Conservation (phyloP, 345 rosid species). For the Sonneratia caseolaris region DNA sequence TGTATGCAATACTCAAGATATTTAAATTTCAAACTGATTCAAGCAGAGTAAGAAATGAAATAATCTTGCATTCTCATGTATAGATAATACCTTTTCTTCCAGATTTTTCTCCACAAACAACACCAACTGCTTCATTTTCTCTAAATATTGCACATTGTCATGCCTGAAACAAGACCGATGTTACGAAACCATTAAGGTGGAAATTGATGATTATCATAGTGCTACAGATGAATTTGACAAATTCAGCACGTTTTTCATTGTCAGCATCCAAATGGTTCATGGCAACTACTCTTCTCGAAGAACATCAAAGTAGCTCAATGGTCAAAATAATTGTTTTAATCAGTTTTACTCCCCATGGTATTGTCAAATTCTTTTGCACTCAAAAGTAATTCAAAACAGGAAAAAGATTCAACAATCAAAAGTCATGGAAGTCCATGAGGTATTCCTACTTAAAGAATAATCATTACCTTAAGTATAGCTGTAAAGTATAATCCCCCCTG, state of each 20-base stretch:
- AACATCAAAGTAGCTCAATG: background rate
- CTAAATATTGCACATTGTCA: slow-evolving; percentile 74
- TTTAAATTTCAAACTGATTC: background rate
- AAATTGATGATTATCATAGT: background rate
- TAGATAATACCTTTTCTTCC: slow-evolving; percentile 57
- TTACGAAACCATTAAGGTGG: slow-evolving; percentile 3
- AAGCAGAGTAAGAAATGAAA: background rate
- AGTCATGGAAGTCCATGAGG: background rate
- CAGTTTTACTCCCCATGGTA: background rate
- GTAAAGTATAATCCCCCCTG: slow-evolving; percentile 85
- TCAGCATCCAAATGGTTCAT: background rate
- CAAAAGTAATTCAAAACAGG: background rate
- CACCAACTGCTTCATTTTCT: slow-evolving; percentile 84
- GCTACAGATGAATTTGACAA: background rate
- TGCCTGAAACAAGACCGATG: slow-evolving; percentile 57
- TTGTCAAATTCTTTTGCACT: background rate
- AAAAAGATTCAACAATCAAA: background rate
- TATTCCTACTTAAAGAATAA: slow-evolving; percentile 1
- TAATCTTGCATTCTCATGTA: background rate
- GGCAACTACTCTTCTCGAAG: background rate
- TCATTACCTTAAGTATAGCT: slow-evolving; percentile 59
- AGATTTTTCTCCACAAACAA: slow-evolving; percentile 68
- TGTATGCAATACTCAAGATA: background rate
- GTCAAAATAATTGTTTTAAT: background rate
- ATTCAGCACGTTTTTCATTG: background rate